Conservation (phyloP, 306 rosid genomes). For the Erythrophleum fordii region DNA sequence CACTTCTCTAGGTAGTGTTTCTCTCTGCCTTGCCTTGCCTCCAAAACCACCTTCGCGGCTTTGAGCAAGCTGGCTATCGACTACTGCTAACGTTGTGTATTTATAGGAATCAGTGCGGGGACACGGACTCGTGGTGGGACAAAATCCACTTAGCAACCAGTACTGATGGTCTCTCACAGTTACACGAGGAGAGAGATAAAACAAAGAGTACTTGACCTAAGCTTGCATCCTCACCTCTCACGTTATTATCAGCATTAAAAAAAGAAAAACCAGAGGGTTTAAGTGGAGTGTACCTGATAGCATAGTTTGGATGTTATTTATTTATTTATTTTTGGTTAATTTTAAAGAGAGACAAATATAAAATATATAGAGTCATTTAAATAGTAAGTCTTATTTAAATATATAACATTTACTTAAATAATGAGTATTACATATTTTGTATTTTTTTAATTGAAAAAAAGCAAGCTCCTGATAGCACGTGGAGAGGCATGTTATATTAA, state of each 20-base stretch:
- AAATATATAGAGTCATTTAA: too few relatives aligned
- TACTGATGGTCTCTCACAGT: background rate
- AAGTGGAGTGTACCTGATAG: too few relatives aligned
- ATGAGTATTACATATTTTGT: too few relatives aligned
- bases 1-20: constrained; percentile 9
- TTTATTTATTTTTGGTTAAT: too few relatives aligned
- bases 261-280: too few relatives aligned
- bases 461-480: constrained; percentile 21
- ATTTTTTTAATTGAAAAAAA: too few relatives aligned
- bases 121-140: constrained; percentile 34
- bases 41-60: constrained; percentile 35
- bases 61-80: background rate
- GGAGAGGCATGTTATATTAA: constrained; percentile 22
- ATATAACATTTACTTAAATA: too few relatives aligned
- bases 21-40: constrained; percentile 17
- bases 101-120: constrained; percentile 35
- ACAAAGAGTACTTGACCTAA: background rate
- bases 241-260: too few relatives aligned
- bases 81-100: constrained; percentile 18
- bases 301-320: too few relatives aligned
- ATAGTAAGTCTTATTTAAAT: too few relatives aligned
- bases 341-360: too few relatives aligned
- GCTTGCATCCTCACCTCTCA: too few relatives aligned
- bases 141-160: background rate
- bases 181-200: background rate